phyloP scores from a whole-genome alignment of 805 yeast genomes.

The Metschnikowia arizonensis region DNA sequence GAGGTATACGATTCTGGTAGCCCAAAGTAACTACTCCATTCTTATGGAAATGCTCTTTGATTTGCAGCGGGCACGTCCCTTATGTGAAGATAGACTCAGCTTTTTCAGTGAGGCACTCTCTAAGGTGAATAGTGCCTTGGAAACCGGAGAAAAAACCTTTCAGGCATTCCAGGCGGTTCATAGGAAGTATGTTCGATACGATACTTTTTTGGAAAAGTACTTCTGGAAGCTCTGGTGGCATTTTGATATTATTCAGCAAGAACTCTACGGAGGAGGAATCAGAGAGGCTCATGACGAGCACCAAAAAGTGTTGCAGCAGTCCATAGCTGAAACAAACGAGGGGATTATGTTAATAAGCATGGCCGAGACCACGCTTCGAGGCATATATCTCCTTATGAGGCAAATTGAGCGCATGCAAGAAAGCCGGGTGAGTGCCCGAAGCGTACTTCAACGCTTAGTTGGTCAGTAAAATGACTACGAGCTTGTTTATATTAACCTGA shows the following conservation, averaged over 20 bases:
- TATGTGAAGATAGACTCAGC: neutral
- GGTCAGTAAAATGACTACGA: neutral
- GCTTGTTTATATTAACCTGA: no score
- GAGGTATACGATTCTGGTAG: neutral
- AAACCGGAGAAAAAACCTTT: neutral
- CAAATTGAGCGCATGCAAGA: conserved; percentile 3
- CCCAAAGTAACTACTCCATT: neutral
- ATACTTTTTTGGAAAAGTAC: conserved; percentile 7
- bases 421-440: neutral
- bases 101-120: neutral
- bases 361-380: neutral
- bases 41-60: neutral
- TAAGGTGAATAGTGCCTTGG: neutral
- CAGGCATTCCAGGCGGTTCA: conserved; percentile 2
- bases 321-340: neutral
- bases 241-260: conserved; percentile 6
- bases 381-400: neutral
- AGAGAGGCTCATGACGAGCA: neutral
- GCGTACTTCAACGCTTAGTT: neutral
- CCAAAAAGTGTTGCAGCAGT: neutral
- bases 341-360: neutral
- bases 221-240: conserved; percentile 9
- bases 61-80: neutral
- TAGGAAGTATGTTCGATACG: neutral
- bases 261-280: neutral